Evolutionary conservation across 306 rosid genomes (phyloP).

Genomic region (Lotus japonicus): DNA sequence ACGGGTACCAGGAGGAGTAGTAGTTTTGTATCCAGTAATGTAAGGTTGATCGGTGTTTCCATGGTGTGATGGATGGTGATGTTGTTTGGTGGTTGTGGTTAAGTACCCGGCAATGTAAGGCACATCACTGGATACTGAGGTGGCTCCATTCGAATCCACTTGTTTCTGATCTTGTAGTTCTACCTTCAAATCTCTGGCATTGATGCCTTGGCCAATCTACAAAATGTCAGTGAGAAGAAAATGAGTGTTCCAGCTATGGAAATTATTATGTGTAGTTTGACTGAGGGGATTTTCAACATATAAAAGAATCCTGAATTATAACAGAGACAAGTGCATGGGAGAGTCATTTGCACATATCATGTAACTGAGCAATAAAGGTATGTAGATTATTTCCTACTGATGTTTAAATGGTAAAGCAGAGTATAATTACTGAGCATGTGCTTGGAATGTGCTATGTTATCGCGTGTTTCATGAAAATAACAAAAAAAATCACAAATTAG

Average conservation of each 20-base stretch:
- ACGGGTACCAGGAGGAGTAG: not conserved
- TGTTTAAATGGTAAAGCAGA: too few species aligned
- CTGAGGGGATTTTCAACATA: not conserved
- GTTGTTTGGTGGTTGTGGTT: too few species aligned
- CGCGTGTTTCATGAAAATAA: too few species aligned
- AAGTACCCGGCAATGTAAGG: not conserved
- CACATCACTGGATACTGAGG: not conserved
- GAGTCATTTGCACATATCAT: too few species aligned
- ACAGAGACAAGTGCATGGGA: too few species aligned
- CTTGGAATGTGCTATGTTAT: too few species aligned
- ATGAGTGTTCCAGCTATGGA: not conserved
- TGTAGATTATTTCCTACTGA: too few species aligned
- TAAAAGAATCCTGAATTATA: not conserved
- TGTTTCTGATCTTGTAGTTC: not conserved
- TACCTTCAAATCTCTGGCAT: slow-evolving; percentile 7
- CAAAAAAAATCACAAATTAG: too few species aligned
- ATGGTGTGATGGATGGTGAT: too few species aligned
- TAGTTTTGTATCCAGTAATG: not conserved
- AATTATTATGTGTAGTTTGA: not conserved
- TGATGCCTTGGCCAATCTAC: not conserved
- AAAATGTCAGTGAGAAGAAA: not conserved
- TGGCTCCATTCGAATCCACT: not conserved
- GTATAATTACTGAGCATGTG: too few species aligned
- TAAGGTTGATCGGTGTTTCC: not conserved
- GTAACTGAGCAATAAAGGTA: too few species aligned